Percentiles rank a stretch among this genome's conserved stretches.
Conservation (phyloP, 2,329 filamentous ascomycete genomes). For the Venturia oleaginea region DNA sequence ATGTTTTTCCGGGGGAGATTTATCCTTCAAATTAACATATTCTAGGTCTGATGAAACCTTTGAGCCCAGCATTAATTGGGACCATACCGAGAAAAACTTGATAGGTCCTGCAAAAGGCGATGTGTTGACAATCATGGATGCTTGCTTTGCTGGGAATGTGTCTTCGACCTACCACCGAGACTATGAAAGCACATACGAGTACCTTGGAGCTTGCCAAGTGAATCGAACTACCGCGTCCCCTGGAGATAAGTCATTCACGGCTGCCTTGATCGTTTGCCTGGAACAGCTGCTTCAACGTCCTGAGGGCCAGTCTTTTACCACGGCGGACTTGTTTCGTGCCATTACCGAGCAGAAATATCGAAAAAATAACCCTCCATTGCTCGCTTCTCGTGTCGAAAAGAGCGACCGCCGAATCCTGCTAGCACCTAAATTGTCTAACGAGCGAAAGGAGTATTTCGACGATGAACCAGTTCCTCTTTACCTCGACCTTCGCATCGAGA, state of each 20-base stretch:
- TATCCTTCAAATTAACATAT: too few relatives aligned
- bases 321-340: not conserved
- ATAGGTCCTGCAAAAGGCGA: not conserved
- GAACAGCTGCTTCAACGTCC: not conserved
- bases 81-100: constrained; percentile 1
- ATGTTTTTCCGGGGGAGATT: too few relatives aligned
- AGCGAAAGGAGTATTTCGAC: constrained; percentile 2
- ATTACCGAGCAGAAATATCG: not conserved
- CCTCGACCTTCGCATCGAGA: constrained; percentile 5
- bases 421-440: not conserved
- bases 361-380: not conserved
- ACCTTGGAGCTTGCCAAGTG: constrained; percentile 8
- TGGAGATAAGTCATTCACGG: constrained; percentile 11
- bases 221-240: not conserved
- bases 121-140: constrained; percentile 14
- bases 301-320: not conserved
- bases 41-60: not conserved
- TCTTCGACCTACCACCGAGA: not conserved
- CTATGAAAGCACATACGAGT: constrained; percentile 8
- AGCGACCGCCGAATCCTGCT: not conserved
- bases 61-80: not conserved
- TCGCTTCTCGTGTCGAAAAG: not conserved
- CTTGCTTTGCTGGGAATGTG: constrained; percentile 11
- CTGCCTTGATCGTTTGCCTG: not conserved
- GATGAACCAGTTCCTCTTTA: not conserved